A percentile compares a stretch with the other conserved stretches of the same genome.
Evolutionary conservation across 768 basidiomycete species (phyloP).

Genomic region (Panellus pusillus): DNA sequence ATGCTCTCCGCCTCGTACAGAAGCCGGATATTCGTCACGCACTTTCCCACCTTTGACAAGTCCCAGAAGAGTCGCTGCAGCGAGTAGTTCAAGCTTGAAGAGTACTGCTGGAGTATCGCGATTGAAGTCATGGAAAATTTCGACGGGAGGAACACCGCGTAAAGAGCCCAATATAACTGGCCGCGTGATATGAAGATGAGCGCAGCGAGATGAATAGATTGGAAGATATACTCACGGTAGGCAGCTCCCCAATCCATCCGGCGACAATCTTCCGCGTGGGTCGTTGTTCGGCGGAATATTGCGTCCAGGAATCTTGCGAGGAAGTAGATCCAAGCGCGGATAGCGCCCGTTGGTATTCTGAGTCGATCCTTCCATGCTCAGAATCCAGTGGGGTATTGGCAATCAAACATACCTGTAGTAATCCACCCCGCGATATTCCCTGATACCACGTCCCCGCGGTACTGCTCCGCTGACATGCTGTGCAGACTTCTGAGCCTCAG

Average conservation of each 20-base stretch:
- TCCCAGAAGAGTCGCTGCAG: constrained; percentile 19
- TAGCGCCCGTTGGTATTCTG: constrained; percentile 13
- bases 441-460: constrained; percentile 11
- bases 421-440: constrained; percentile 17
- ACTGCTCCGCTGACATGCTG: neutral
- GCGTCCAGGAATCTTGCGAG: constrained; percentile 1
- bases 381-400: no score
- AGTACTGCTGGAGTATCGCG: constrained; percentile 29
- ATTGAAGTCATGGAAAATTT: constrained; percentile 30
- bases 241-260: constrained; percentile 5
- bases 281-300: constrained; percentile 1
- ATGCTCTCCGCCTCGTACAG: constrained; percentile 25
- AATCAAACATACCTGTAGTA: neutral
- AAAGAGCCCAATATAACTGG: constrained; percentile 19
- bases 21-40: constrained; percentile 23
- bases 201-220: neutral
- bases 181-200: neutral
- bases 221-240: constrained; percentile 2
- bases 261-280: neutral
- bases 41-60: constrained; percentile 9
- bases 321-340: neutral
- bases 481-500: constrained; percentile 1
- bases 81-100: constrained; percentile 24
- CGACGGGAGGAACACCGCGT: constrained; percentile 27
- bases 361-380: neutral